Conservation (phyloP, 2,329 filamentous ascomycete genomes). For the Nigrograna mackinnonii region DNA sequence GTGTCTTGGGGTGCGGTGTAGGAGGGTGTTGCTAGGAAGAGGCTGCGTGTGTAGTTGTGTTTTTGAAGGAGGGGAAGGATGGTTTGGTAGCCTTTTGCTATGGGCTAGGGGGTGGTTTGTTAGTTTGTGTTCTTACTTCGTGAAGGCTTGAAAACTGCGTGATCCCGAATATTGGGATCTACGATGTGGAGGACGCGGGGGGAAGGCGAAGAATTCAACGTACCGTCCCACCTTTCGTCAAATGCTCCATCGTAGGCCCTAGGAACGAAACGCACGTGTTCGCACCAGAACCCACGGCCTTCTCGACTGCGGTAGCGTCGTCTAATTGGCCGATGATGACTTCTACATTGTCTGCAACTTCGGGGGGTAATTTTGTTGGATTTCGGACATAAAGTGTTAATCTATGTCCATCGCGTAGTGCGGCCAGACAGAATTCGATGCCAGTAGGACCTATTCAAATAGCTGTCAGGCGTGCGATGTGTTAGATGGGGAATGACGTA, state of each 20-base stretch:
- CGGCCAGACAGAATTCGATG: slow-evolving; percentile 11
- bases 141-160: too few species aligned
- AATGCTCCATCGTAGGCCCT: not conserved
- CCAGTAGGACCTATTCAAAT: too few species aligned
- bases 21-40: slow-evolving; percentile 10
- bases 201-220: not conserved
- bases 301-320: slow-evolving; percentile 6
- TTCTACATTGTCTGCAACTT: slow-evolving; percentile 9
- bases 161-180: too few species aligned
- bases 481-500: too few species aligned
- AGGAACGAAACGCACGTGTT: slow-evolving; percentile 12
- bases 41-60: slow-evolving; percentile 8
- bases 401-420: slow-evolving; percentile 11
- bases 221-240: slow-evolving; percentile 4
- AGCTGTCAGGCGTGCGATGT: too few species aligned
- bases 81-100: slow-evolving; percentile 9
- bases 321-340: slow-evolving; percentile 6
- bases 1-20: slow-evolving; percentile 6
- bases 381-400: slow-evolving; percentile 15
- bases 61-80: slow-evolving; percentile 13
- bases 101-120: slow-evolving; percentile 3
- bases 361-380: slow-evolving; percentile 10
- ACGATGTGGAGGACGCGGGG: too few species aligned
- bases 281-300: slow-evolving; percentile 8
- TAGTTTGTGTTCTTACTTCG: too few species aligned